Evolutionary conservation across 1,284 basidiomycete species (phyloP), one percentile per base, ranked within the genome.

Genomic region (Microbotryomycetes sp.): DNA sequence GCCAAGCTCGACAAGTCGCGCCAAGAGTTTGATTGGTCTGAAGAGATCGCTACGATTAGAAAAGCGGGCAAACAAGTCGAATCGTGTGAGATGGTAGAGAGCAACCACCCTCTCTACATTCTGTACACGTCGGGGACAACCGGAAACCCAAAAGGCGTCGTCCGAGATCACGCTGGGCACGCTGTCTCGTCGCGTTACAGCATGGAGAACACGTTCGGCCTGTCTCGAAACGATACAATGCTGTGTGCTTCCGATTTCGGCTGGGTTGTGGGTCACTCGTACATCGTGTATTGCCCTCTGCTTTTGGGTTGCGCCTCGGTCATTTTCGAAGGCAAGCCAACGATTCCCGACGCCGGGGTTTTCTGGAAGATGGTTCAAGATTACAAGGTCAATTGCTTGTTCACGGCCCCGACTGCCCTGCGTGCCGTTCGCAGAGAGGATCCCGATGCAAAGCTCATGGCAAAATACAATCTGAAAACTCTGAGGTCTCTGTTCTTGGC

Each of bases 281-380:
- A 56, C 61, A 69, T 70, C 56, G 65, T 72, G 61, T 73, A 71
- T 52, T 71, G 65, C 2, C 73, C 73, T 2, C 65, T 72, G 3
- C 57, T 74, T 3, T 57, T 73, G 3, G 73, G 73, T 16, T 67
- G 64, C 4, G 64, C 71, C 23, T 69, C 70, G 15, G 64, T 73
- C 47, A 66, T 73, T 23, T 73, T 73, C 35, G 73, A 73, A 45
- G 72, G 72, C 41, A 73, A 73, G 50, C 73, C 60, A 16, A 62
- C 72, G 27, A 56, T 73, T 18, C 73, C 73, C 2, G 72, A 73
- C 45, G 72, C 73, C 5, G 70, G 71, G 0, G 68, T 73, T 5
- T 68, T 72, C 57, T 73, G 73, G 73, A 48, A 70, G 28, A 73
- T 62, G 51, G 56, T 62, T 23, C 48, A 56, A 49, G 50, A 31